Conservation (phyloP, 2,329 filamentous ascomycete species). For the Cercospora sp. region DNA sequence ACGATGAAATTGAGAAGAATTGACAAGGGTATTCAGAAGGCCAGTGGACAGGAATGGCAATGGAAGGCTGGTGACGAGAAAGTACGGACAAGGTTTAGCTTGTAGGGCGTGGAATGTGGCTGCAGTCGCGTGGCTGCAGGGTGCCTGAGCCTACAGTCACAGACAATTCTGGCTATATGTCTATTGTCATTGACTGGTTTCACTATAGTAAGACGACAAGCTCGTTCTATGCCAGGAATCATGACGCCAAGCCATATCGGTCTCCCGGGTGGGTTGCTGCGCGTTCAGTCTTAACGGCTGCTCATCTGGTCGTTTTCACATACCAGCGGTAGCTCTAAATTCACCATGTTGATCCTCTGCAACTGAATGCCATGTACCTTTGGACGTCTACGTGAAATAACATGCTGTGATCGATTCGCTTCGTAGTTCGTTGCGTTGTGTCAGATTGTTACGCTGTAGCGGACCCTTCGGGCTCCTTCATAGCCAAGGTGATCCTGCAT, state of each 20-base stretch:
- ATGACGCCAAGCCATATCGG: background rate
- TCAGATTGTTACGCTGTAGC: background rate
- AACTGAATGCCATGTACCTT: too few species aligned
- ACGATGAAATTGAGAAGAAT: conserved; percentile 87
- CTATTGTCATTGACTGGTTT: background rate
- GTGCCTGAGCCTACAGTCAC: background rate
- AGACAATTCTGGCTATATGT: background rate
- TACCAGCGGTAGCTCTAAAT: background rate
- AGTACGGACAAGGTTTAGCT: conserved; percentile 85
- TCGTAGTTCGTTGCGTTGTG: background rate
- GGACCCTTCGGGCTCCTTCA: background rate
- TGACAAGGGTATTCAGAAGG: conserved; percentile 81
- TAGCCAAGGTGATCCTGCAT: background rate
- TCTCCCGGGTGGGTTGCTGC: background rate
- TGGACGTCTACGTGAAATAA: too few species aligned
- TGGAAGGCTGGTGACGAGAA: conserved; percentile 98
- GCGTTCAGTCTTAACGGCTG: background rate
- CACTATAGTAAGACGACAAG: background rate
- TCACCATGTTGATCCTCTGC: background rate
- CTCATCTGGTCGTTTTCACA: background rate
- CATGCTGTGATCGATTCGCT: too few species aligned
- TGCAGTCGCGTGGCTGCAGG: background rate
- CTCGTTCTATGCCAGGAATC: background rate
- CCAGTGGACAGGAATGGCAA: conserved; percentile 83
- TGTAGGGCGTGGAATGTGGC: conserved; percentile 52